phyloP scores from a whole-genome alignment of 345 rosid species.

The Cardiospermum halicacabum region DNA sequence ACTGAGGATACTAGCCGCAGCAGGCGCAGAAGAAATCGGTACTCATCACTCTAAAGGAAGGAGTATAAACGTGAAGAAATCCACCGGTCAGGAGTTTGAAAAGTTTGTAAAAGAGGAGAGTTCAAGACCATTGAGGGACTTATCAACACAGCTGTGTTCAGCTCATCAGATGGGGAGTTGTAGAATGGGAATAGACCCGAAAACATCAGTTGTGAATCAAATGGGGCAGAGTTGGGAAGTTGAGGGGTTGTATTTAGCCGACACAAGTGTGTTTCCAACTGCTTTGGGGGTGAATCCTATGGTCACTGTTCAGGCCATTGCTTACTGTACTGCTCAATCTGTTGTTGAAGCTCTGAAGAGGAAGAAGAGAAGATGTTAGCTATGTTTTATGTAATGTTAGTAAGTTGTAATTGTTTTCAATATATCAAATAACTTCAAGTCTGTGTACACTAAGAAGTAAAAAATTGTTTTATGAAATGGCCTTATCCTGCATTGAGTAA shows the following conservation, averaged over 20 bases:
- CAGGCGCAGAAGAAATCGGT: conserved; percentile 81
- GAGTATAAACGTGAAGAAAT: conserved; percentile 45
- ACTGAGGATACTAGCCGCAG: conserved; percentile 61
- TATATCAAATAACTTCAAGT: too few species aligned
- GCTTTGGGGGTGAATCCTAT: conserved; percentile 86
- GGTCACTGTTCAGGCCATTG: conserved; percentile 81
- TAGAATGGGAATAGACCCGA: conserved; percentile 65
- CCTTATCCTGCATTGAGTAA: too few species aligned
- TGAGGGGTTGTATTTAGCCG: conserved; percentile 67
- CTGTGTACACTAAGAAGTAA: too few species aligned
- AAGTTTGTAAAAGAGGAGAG: conserved; percentile 67
- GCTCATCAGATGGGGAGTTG: conserved; percentile 97
- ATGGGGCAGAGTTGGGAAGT: conserved; percentile 86
- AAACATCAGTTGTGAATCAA: conserved; percentile 55
- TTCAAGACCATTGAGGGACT: conserved; percentile 34
- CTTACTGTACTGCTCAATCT: conserved; percentile 69
- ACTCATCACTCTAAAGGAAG: conserved; percentile 55
- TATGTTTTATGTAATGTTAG: neutral
- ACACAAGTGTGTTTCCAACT: conserved; percentile 79
- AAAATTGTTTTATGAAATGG: too few species aligned
- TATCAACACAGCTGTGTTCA: conserved; percentile 50
- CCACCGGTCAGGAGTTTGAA: conserved; percentile 37
- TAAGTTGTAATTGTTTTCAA: neutral
- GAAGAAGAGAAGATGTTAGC: conserved; percentile 18
- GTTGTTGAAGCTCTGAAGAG: conserved; percentile 45